Base-by-base conservation (phyloP, 2,329 filamentous ascomycete species). In the Pseudocercospora pini-densiflorae region DNA sequence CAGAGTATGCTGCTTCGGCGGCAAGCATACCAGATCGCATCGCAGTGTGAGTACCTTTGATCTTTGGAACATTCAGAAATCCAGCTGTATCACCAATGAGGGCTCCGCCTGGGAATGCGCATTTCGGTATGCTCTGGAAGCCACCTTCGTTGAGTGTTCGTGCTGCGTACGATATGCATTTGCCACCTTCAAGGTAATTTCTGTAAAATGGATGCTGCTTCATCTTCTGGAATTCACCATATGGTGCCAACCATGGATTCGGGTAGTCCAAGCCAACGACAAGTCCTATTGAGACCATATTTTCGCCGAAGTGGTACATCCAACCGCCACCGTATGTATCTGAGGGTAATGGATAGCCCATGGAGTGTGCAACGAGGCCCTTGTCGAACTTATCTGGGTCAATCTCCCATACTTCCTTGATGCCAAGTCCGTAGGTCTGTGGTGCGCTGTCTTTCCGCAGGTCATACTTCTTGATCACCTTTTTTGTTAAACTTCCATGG, bases 241-340 rank as follows among this genome's bases (percentile, higher is more conserved):
- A 99, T 0, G 95, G 95, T 3, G 94, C 95, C 63, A 98, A 81
- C 93, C 94, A 99, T 0, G 95, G 95, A 80, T 99, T 99, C 49
- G 92, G 86, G 79, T 99, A 99, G 83, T 99, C 95, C 62, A 99
- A 86, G 24, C 94, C 94, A 43, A 96, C 92, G 10, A 99, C 95
- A 19, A 98, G 85, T 24, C 95, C 95, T 63, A 99, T 85, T 72
- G 90, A 93, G 67, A 99, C 94, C 74, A 98, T 87, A 80, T 98
- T 99, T 74, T 99, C 94, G 43, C 94, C 95, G 79, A 98, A 99
- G 80, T 99, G 95, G 77, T 99, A 99, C 92, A 99, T 94, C 90
- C 93, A 99, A n/a, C 92, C 93, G 71, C 95, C 95, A 72, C 95
- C 95, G 77, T 99, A 99, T 8, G 94, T 95, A 77, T 98, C 91